A percentile compares a stretch with the other conserved stretches of the same genome.
phyloP scores from a whole-genome alignment of 2,329 filamentous ascomycete species.

The Ophiostoma novo-ulmi region DNA sequence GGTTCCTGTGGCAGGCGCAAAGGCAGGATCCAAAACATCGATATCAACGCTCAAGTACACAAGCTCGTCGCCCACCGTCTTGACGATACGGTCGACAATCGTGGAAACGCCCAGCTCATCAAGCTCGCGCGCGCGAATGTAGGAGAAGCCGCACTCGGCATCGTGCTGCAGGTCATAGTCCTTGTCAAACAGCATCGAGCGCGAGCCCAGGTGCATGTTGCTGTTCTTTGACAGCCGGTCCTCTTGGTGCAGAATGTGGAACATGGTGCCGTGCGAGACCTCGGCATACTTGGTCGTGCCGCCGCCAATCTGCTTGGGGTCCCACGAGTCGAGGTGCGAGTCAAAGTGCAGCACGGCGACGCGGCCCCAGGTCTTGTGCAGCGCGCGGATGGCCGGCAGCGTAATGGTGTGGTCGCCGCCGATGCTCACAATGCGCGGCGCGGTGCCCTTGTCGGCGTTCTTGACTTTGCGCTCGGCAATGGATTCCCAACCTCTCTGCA shows the following conservation, averaged over 20 bases:
- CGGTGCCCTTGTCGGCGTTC: not conserved
- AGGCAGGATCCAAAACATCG: constrained; percentile 53
- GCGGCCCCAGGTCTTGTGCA: constrained; percentile 16
- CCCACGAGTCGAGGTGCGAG: constrained; percentile 60
- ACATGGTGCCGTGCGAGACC: constrained; percentile 56
- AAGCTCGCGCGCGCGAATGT: constrained; percentile 59
- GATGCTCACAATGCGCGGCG: constrained; percentile 19
- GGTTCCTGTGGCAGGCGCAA: constrained; percentile 59
- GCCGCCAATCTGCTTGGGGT: constrained; percentile 49
- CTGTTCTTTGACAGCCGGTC: constrained; percentile 20
- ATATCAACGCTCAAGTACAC: not conserved
- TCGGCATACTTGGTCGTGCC: constrained; percentile 55
- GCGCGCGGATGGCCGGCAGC: constrained; percentile 19
- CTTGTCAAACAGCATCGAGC: constrained; percentile 46
- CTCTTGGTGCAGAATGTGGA: constrained; percentile 58
- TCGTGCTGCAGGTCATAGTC: constrained; percentile 53
- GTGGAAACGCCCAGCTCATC: constrained; percentile 63
- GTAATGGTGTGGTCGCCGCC: constrained; percentile 24
- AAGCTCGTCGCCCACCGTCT: not conserved
- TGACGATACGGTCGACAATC: constrained; percentile 61
- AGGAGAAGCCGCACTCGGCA: constrained; percentile 53
- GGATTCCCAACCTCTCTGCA: constrained; percentile 51
- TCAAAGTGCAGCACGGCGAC: constrained; percentile 57
- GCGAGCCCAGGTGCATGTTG: constrained; percentile 53
- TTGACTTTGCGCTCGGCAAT: not conserved